A percentile compares a stretch with the other conserved stretches of the same genome.
phyloP scores from a whole-genome alignment of 352 stramenopile species.

The Globisporangium nunn region DNA sequence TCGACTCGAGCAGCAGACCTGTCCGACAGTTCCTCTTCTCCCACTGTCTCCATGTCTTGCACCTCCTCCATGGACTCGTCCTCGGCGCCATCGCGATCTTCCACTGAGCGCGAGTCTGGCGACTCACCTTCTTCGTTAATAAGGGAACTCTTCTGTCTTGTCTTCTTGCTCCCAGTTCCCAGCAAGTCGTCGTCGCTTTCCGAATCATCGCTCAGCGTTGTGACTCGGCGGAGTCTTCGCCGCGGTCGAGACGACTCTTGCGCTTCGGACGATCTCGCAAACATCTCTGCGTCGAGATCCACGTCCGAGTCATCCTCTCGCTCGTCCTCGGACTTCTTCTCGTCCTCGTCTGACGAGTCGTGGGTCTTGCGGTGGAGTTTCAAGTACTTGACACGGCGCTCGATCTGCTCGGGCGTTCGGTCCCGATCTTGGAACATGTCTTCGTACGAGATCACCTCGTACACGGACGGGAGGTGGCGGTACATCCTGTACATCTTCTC shows the following conservation, averaged over 20 bases:
- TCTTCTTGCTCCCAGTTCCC: not conserved
- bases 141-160: not conserved
- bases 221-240: slow-evolving; percentile 39
- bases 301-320: slow-evolving; percentile 9
- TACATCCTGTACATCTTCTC: slow-evolving; percentile 76
- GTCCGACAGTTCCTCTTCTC: slow-evolving; percentile 12
- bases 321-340: slow-evolving; percentile 7
- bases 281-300: slow-evolving; percentile 11
- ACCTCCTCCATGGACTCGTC: not conserved
- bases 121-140: not conserved
- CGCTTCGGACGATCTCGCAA: slow-evolving; percentile 10
- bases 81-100: not conserved
- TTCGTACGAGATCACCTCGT: slow-evolving; percentile 86
- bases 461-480: slow-evolving; percentile 74
- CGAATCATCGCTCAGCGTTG: slow-evolving; percentile 26
- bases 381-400: slow-evolving; percentile 76
- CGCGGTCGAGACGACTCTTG: slow-evolving; percentile 28
- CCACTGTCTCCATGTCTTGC: not conserved
- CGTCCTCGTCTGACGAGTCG: slow-evolving; percentile 51
- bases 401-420: slow-evolving; percentile 76
- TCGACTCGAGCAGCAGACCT: slow-evolving; percentile 8
- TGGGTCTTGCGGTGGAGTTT: slow-evolving; percentile 70
- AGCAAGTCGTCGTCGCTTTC: slow-evolving; percentile 43
- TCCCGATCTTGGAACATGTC: slow-evolving; percentile 88
- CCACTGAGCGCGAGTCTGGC: not conserved